Evolutionary conservation across 2,329 filamentous ascomycete genomes (phyloP).

Genomic region (Colletotrichum eremochloae): DNA sequence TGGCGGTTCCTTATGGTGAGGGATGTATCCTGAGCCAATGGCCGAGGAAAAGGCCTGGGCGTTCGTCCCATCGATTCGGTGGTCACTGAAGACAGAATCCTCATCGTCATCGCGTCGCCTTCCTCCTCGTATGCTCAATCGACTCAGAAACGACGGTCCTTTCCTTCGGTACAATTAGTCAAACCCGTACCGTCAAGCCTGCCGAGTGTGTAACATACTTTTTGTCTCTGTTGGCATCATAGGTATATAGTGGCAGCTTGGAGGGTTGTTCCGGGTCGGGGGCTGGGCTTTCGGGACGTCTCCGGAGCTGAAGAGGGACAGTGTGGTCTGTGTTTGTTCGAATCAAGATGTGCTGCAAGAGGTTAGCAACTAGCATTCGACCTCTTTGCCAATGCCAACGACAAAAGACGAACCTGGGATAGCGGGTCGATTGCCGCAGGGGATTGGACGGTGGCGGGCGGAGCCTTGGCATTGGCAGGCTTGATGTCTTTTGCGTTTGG

Average conservation of each 20-base stretch:
- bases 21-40: slow-evolving; percentile 80
- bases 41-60: slow-evolving; percentile 85
- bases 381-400: not conserved
- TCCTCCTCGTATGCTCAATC: slow-evolving; percentile 76
- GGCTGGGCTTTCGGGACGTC: slow-evolving; percentile 65
- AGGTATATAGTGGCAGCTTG: slow-evolving; percentile 55
- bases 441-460: slow-evolving; percentile 37
- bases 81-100: slow-evolving; percentile 77
- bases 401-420: slow-evolving; percentile 46
- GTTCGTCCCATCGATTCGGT: slow-evolving; percentile 83
- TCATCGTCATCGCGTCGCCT: slow-evolving; percentile 82
- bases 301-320: slow-evolving; percentile 68
- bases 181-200: not conserved
- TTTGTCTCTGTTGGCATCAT: slow-evolving; percentile 70
- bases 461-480: slow-evolving; percentile 38
- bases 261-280: slow-evolving; percentile 55
- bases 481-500: slow-evolving; percentile 42
- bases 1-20: slow-evolving; percentile 88
- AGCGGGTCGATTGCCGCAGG: slow-evolving; percentile 48
- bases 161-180: slow-evolving; percentile 68
- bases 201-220: slow-evolving; percentile 64
- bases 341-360: slow-evolving; percentile 70
- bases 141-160: slow-evolving; percentile 89
- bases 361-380: slow-evolving; percentile 22
- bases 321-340: slow-evolving; percentile 75